phyloP scores from a whole-genome alignment of 2,329 filamentous ascomycete species.

The Colletotrichum orchidophilum region DNA sequence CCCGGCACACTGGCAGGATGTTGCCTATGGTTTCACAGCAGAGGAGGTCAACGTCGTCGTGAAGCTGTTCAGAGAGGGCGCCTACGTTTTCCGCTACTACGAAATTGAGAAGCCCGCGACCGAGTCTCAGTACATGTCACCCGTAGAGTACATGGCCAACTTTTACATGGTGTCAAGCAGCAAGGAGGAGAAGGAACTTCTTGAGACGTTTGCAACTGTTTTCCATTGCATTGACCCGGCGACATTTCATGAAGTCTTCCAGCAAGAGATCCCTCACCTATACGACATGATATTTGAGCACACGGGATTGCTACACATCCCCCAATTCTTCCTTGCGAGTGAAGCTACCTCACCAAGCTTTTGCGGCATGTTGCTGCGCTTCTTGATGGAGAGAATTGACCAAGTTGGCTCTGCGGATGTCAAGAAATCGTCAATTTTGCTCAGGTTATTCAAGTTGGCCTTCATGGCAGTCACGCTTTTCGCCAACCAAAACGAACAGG shows the following conservation, averaged over 20 bases:
- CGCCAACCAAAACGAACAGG: slow-evolving; percentile 92
- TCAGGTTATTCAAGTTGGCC: slow-evolving; percentile 95
- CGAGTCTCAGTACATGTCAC: slow-evolving; percentile 80
- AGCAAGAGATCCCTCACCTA: slow-evolving; percentile 94
- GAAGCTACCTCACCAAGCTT: slow-evolving; percentile 98
- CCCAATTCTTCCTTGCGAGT: slow-evolving; percentile 98
- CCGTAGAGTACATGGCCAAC: slow-evolving; percentile 92
- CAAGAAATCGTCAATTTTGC: slow-evolving; percentile 89
- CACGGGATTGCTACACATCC: slow-evolving; percentile 90
- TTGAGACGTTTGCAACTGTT: slow-evolving; percentile 97
- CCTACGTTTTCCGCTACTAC: slow-evolving; percentile 96
- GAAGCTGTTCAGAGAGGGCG: slow-evolving; percentile 96
- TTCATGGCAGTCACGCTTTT: slow-evolving; percentile 99
- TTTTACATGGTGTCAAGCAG: slow-evolving; percentile 94
- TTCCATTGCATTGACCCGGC: slow-evolving; percentile 99
- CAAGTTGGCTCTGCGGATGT: slow-evolving; percentile 93
- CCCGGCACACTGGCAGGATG: slow-evolving; percentile 91
- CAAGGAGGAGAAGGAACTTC: slow-evolving; percentile 95
- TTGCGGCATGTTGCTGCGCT: slow-evolving; percentile 96
- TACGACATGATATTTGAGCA: slow-evolving; percentile 99
- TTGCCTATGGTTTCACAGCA: slow-evolving; percentile 94
- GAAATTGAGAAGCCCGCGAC: slow-evolving; percentile 82
- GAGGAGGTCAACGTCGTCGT: slow-evolving; percentile 97
- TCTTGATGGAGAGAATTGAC: slow-evolving; percentile 95
- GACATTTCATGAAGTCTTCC: slow-evolving; percentile 98